Percentiles rank a stretch among this genome's conserved stretches.
These are phyloP conservation scores for Sphagnum magellanicum DNA, from an alignment of 228 moss, liverwort and hornwort species.

Conservation along the genomic window DNA sequence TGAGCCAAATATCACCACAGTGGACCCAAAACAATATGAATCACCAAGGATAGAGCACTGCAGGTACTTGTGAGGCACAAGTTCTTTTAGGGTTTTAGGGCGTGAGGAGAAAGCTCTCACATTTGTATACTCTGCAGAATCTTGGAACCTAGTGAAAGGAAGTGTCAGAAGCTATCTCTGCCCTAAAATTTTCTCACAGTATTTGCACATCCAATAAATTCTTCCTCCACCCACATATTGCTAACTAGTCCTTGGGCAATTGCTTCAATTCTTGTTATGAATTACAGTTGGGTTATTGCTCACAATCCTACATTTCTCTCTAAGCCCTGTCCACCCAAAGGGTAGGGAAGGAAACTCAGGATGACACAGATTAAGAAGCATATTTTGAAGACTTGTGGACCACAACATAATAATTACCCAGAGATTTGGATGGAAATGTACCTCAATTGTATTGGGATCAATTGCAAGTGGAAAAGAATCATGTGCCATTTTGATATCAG, in stretches of 20 bases:
- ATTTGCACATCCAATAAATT: no score
- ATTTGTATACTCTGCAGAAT: neutral
- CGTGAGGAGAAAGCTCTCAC: neutral
- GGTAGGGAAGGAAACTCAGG: neutral
- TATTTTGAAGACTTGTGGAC: no score
- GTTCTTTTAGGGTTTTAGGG: neutral
- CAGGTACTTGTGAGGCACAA: neutral
- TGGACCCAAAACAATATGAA: neutral
- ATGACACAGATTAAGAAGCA: neutral
- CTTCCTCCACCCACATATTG: no score
- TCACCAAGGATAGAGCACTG: neutral
- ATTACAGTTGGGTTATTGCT: no score
- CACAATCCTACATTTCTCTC: no score
- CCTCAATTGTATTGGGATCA: slow-evolving; percentile 29
- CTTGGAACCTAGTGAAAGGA: neutral
- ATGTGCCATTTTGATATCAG: slow-evolving; percentile 61
- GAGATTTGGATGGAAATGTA: neutral
- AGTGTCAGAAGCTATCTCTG: neutral
- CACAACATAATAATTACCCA: no score
- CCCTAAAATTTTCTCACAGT: no score
- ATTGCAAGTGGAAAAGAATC: slow-evolving; percentile 58
- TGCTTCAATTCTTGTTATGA: no score
- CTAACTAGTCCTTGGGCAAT: no score
- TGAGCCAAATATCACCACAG: neutral
- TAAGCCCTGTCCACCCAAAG: neutral